phyloP scores from a whole-genome alignment of 306 rosid species.

The Psophocarpus tetragonolobus region DNA sequence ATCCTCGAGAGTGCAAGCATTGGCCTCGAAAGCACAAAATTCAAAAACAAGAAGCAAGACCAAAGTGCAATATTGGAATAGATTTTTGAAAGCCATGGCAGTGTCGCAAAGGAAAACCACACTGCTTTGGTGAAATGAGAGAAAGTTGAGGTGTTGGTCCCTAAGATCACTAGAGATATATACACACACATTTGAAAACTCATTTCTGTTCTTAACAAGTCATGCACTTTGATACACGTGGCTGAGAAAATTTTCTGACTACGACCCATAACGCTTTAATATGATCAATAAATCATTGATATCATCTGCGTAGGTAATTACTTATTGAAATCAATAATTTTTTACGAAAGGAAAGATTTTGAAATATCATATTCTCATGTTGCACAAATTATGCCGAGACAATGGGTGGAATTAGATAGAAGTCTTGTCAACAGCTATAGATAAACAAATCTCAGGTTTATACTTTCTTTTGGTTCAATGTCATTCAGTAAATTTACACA shows the following conservation, averaged over 20 bases:
- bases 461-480: no score
- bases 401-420: neutral
- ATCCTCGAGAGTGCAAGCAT: constrained; percentile 34
- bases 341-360: neutral
- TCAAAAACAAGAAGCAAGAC: constrained; percentile 32
- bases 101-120: neutral
- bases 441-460: neutral
- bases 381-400: constrained; percentile 3
- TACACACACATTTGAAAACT: neutral
- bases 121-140: constrained; percentile 12
- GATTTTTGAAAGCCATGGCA: constrained; percentile 28
- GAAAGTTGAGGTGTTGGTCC: neutral
- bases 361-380: neutral
- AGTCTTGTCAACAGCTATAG: neutral
- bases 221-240: neutral
- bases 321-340: neutral
- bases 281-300: neutral
- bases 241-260: constrained; percentile 8
- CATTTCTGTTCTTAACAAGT: neutral
- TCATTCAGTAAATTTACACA: no score
- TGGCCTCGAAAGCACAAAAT: constrained; percentile 25
- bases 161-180: neutral
- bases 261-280: neutral
- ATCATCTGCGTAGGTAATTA: neutral
- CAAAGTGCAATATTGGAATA: constrained; percentile 5